Conservation (phyloP, 2,329 filamentous ascomycete genomes). For the Biscogniauxia sp. region DNA sequence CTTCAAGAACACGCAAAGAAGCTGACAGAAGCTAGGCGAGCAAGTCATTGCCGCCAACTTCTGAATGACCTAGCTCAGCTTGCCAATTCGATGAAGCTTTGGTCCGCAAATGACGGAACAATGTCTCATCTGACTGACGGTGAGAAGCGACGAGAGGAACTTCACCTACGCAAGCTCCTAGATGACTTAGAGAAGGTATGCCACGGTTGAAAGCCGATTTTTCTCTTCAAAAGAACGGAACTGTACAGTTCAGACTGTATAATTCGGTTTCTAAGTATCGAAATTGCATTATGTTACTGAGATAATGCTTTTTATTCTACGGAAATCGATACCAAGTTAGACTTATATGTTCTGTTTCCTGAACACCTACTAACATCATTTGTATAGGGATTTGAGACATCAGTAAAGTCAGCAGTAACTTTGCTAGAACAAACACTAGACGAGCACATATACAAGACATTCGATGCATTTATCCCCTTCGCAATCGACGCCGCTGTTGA, state of each 20-base stretch:
- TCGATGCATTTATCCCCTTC: constrained; percentile 35
- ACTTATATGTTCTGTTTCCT: not conserved
- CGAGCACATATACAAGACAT: constrained; percentile 46
- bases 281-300: constrained; percentile 1
- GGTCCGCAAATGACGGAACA: constrained; percentile 14
- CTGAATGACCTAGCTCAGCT: constrained; percentile 50
- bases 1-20: constrained; percentile 58
- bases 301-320: not conserved
- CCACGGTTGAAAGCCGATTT: not conserved
- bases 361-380: constrained; percentile 7
- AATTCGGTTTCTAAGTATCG: constrained; percentile 1
- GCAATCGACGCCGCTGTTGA: constrained; percentile 36
- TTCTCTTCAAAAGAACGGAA: not conserved
- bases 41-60: constrained; percentile 45
- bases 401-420: constrained; percentile 37
- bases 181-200: constrained; percentile 23
- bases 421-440: constrained; percentile 39
- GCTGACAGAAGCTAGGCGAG: constrained; percentile 45
- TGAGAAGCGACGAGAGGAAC: constrained; percentile 16
- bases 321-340: not conserved
- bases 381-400: constrained; percentile 35
- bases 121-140: constrained; percentile 12
- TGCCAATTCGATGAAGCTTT: constrained; percentile 47
- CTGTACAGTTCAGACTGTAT: not conserved
- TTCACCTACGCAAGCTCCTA: constrained; percentile 20